Percentiles rank a stretch among this genome's conserved stretches.
Evolutionary conservation across 208 protist species (phyloP).

Genomic region (Borovskyia barvae): DNA sequence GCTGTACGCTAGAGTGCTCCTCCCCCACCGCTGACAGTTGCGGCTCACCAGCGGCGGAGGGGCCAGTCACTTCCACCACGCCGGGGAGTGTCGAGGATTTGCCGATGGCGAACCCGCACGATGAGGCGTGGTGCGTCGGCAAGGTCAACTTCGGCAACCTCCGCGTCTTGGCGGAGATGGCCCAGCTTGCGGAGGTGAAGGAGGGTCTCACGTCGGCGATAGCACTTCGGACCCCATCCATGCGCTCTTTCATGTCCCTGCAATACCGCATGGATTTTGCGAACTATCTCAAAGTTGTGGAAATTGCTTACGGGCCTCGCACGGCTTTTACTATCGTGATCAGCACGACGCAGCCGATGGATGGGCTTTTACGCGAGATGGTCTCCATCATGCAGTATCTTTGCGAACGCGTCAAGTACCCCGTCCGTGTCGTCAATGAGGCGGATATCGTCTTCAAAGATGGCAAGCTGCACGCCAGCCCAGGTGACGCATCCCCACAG

Average conservation of each 20-base stretch:
- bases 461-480: constrained; percentile 33
- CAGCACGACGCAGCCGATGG: constrained; percentile 17
- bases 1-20: not conserved
- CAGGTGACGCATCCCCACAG: constrained; percentile 5
- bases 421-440: constrained; percentile 55
- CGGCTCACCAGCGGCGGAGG: not conserved
- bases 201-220: constrained; percentile 9
- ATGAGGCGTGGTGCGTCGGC: constrained; percentile 49
- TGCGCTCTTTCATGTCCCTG: constrained; percentile 26
- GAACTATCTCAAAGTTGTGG: constrained; percentile 49
- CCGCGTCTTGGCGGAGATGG: constrained; percentile 34
- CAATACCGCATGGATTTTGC: constrained; percentile 53
- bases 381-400: constrained; percentile 28
- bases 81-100: constrained; percentile 8
- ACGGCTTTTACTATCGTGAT: constrained; percentile 62
- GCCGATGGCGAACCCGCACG: constrained; percentile 37
- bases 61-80: not conserved
- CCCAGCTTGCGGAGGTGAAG: constrained; percentile 13
- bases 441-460: constrained; percentile 33
- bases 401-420: constrained; percentile 54
- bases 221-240: constrained; percentile 15
- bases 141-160: constrained; percentile 46
- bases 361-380: constrained; percentile 32
- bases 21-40: not conserved
- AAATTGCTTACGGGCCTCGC: constrained; percentile 45